Evolutionary conservation across 2,329 filamentous ascomycete species (phyloP).

Genomic region (Penicillium verrucosum): DNA sequence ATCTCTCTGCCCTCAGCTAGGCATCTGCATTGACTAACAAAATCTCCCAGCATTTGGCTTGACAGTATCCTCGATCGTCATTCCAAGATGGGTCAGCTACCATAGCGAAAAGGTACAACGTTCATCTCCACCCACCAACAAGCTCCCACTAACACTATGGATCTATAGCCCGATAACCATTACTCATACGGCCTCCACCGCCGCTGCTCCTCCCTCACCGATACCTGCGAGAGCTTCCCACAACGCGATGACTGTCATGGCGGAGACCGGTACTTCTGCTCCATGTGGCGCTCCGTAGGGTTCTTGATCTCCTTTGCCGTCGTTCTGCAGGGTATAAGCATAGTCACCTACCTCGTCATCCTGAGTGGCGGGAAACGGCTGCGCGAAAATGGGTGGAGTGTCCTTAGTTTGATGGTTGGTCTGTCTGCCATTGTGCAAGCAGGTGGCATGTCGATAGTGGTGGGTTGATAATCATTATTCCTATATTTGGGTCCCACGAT

Average conservation of each 20-base stretch:
- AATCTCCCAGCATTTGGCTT: slow-evolving; percentile 40
- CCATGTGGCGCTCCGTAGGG: slow-evolving; percentile 82
- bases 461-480: slow-evolving; percentile 47
- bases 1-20: neutral
- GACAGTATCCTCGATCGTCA: slow-evolving; percentile 46
- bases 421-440: slow-evolving; percentile 68
- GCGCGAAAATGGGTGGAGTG: slow-evolving; percentile 77
- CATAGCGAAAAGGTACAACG: slow-evolving; percentile 41
- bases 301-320: slow-evolving; percentile 84
- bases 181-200: slow-evolving; percentile 76
- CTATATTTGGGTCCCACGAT: neutral
- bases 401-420: slow-evolving; percentile 64
- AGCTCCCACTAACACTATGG: neutral
- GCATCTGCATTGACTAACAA: neutral
- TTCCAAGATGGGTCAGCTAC: slow-evolving; percentile 50
- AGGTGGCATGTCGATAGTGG: slow-evolving; percentile 76
- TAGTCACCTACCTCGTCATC: slow-evolving; percentile 77
- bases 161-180: slow-evolving; percentile 50
- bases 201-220: slow-evolving; percentile 69
- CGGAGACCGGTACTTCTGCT: slow-evolving; percentile 75
- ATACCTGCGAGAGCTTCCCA: slow-evolving; percentile 59
- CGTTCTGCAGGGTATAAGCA: slow-evolving; percentile 73
- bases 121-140: neutral
- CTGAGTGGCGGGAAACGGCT: slow-evolving; percentile 74
- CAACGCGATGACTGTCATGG: slow-evolving; percentile 63